Percentiles rank a stretch among this genome's conserved stretches.
Evolutionary conservation across 2,329 filamentous ascomycete species (phyloP).

Genomic region (Dryadomyces quercus-mongolicae): DNA sequence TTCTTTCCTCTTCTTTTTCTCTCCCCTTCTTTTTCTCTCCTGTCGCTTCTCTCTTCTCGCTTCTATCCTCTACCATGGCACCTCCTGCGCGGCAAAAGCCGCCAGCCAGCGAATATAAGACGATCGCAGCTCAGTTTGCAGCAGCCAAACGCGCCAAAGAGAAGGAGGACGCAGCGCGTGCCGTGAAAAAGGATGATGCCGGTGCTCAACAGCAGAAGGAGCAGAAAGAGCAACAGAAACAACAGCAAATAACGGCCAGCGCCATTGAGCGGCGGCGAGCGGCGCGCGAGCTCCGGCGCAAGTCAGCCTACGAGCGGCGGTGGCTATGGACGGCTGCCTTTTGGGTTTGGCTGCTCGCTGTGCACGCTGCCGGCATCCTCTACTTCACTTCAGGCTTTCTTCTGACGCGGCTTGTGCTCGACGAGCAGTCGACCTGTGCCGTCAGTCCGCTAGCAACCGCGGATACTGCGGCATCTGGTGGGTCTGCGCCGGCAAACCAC

Average conservation of each 20-base stretch:
- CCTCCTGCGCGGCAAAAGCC: slow-evolving; percentile 14
- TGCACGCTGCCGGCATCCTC: slow-evolving; percentile 73
- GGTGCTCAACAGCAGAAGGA: slow-evolving; percentile 11
- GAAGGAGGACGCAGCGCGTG: slow-evolving; percentile 18
- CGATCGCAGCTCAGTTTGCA: slow-evolving; percentile 40
- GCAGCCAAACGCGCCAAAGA: slow-evolving; percentile 39
- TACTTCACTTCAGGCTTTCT: slow-evolving; percentile 95
- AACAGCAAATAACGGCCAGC: slow-evolving; percentile 12
- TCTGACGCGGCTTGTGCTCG: slow-evolving; percentile 70
- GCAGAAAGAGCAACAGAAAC: slow-evolving; percentile 16
- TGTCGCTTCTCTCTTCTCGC: background rate
- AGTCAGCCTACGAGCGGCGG: slow-evolving; percentile 36
- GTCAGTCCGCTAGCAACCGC: slow-evolving; percentile 51
- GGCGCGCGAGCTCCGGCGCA: slow-evolving; percentile 34
- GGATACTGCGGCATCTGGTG: slow-evolving; percentile 23
- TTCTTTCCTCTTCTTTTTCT: background rate
- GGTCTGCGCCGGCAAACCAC: slow-evolving; percentile 16
- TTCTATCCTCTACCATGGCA: slow-evolving; percentile 6
- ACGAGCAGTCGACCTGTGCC: slow-evolving; percentile 61
- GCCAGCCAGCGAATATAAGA: slow-evolving; percentile 30
- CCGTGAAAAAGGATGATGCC: slow-evolving; percentile 1
- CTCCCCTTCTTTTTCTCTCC: background rate
- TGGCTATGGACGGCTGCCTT: slow-evolving; percentile 52
- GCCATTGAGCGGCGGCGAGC: slow-evolving; percentile 31
- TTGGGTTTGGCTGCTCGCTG: slow-evolving; percentile 55